phyloP scores from a whole-genome alignment of 495 filamentous ascomycete species.

The Viridothelium virens region DNA sequence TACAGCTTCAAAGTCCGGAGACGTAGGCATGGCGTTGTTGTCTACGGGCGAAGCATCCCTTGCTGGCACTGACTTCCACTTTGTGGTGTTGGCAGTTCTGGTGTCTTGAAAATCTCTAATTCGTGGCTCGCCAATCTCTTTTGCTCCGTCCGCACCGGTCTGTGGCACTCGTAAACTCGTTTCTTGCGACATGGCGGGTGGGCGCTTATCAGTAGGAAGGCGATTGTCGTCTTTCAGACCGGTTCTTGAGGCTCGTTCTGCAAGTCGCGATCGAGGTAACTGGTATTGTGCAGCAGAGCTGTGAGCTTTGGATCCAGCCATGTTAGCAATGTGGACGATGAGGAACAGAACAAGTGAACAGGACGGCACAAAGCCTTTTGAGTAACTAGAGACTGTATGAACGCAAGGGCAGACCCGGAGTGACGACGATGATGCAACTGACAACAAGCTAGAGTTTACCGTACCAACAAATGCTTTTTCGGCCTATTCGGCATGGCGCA shows the following conservation, averaged over 20 bases:
- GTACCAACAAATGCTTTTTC: neutral
- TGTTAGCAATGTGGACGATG: neutral
- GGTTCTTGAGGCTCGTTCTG: neutral
- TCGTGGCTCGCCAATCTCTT: slow-evolving; percentile 4
- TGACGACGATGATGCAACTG: neutral
- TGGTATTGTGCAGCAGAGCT: slow-evolving; percentile 6
- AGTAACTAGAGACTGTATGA: neutral
- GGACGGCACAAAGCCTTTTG: neutral
- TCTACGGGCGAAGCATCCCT: neutral
- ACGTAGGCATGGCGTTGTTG: slow-evolving; percentile 2
- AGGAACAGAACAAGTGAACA: neutral
- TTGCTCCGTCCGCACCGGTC: neutral
- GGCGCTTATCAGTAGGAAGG: neutral
- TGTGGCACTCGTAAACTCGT: slow-evolving; percentile 5
- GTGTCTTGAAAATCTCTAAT: slow-evolving; percentile 9
- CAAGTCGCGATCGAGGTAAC: slow-evolving; percentile 1
- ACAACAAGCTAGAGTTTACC: neutral
- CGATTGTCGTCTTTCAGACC: neutral
- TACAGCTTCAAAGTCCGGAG: slow-evolving; percentile 17
- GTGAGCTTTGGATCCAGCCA: neutral
- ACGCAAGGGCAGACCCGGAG: neutral
- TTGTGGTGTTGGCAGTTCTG: neutral
- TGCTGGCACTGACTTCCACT: neutral
- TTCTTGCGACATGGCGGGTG: neutral
- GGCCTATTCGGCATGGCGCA: neutral